Percentiles rank a stretch among this genome's conserved stretches.
These are phyloP conservation scores for Clarkia xantiana DNA, from an alignment of 345 rosid genomes.

Conservation along the genomic window DNA sequence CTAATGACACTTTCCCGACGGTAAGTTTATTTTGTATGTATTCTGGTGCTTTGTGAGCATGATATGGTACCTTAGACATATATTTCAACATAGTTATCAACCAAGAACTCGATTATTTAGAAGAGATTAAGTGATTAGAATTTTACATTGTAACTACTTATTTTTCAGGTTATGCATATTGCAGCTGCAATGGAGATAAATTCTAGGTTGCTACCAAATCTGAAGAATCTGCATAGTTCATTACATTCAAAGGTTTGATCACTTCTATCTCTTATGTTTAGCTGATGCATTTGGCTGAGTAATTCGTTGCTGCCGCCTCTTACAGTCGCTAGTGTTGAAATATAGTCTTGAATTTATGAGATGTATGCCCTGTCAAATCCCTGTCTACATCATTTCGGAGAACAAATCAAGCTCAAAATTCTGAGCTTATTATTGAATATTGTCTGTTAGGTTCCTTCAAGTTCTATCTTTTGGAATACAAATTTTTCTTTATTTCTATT, in stretches of 20 bases:
- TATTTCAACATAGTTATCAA: no score
- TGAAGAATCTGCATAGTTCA: slow-evolving; percentile 57
- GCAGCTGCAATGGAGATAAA: slow-evolving; percentile 88
- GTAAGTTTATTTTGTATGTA: slow-evolving; percentile 25
- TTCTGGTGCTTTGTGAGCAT: neutral
- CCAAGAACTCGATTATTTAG: no score
- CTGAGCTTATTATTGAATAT: neutral
- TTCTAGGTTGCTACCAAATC: slow-evolving; percentile 64
- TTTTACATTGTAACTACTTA: slow-evolving; percentile 1
- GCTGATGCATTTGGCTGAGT: neutral
- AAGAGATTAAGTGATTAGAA: neutral
- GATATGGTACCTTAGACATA: neutral
- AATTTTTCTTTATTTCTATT: neutral
- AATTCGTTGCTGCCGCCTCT: neutral
- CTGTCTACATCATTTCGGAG: neutral
- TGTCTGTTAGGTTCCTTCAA: neutral
- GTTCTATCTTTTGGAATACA: neutral
- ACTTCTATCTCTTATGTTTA: neutral
- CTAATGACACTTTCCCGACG: slow-evolving; percentile 93
- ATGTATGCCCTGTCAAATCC: neutral
- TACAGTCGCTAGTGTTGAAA: neutral
- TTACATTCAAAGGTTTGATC: slow-evolving; percentile 57
- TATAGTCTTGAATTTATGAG: no score
- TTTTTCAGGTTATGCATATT: slow-evolving; percentile 84
- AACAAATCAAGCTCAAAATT: neutral